phyloP scores from a whole-genome alignment of 2,329 filamentous ascomycete species.

The Penicillium hordei region DNA sequence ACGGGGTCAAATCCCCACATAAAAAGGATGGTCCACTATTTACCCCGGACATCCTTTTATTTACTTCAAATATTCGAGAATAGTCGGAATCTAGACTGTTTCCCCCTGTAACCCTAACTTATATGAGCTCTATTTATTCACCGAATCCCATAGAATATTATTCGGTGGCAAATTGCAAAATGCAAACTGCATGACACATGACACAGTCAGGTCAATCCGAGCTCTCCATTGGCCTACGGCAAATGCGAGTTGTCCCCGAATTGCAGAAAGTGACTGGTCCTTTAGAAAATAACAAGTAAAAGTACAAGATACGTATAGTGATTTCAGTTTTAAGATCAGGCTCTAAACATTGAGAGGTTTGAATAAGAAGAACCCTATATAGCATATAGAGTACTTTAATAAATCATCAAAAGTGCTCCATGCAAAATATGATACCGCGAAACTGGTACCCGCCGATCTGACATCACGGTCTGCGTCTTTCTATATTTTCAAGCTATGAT shows the following conservation, averaged over 20 bases:
- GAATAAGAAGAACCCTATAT: neutral
- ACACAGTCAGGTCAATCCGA: neutral
- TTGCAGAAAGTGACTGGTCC: conserved; percentile 1
- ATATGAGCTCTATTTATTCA: neutral
- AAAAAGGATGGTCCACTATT: neutral
- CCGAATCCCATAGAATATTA: neutral
- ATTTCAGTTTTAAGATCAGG: neutral
- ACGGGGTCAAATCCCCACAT: neutral
- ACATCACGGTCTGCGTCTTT: neutral
- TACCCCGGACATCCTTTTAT: neutral
- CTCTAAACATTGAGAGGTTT: neutral
- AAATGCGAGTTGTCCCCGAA: neutral
- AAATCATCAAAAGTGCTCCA: neutral
- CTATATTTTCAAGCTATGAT: neutral
- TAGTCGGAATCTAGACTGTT: neutral
- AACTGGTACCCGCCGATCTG: neutral
- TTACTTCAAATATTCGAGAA: neutral
- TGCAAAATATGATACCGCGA: neutral
- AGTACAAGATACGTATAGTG: neutral
- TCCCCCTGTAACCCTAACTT: neutral
- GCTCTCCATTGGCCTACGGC: neutral
- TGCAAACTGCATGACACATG: conserved; percentile 6
- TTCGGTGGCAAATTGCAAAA: neutral
- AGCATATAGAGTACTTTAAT: neutral
- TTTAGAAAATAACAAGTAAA: neutral